Evolutionary conservation across 78 protist genomes (phyloP), one percentile per base, ranked within the genome.

Genomic region (Capsaspora owczarzaki): DNA sequence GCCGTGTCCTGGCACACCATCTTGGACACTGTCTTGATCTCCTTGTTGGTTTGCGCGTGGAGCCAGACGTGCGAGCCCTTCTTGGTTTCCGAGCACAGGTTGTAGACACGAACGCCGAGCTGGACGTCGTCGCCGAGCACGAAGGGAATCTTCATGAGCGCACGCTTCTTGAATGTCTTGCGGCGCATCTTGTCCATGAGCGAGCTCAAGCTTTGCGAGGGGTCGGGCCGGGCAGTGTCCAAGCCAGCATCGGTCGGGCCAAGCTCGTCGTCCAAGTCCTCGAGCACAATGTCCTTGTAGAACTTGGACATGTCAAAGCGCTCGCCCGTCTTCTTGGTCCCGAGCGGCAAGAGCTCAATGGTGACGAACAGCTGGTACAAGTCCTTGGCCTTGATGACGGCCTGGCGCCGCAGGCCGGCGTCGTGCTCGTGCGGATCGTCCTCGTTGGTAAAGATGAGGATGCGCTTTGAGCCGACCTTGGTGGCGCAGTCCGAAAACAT

Each of bases 391-490:
- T n/a, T n/a, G n/a, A n/a, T n/a, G n/a, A n/a, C n/a, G n/a, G n/a
- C n/a, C n/a, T n/a, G n/a, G n/a, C n/a, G n/a, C n/a, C n/a, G n/a
- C n/a, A n/a, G n/a, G n/a, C n/a, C n/a, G n/a, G n/a, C n/a, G n/a
- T n/a, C n/a, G n/a, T n/a, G n/a, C 72, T 2, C 44, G 27, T 31
- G 33, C 46, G 83, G 83, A 10, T 66, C 22, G 49, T 80, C 83
- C 22, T 68, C 19, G 75, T 80, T 80, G 31, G 83, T 80, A 53
- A 80, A 80, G 49, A 80, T 0, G 40, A 66, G 6, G 33, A 80
- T 70, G 47, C 74, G 53, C 75, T 80, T 80, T 1, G 10, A 42
- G 38, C 27, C 83, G 53, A 80, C 83, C n/a, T 42, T 23, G 2
- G 14, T 60, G 31, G 6, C 20, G 29, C 16, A 1, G 72, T 61